phyloP scores from a whole-genome alignment of 1,284 basidiomycete genomes.

The Puccinia hordei region DNA sequence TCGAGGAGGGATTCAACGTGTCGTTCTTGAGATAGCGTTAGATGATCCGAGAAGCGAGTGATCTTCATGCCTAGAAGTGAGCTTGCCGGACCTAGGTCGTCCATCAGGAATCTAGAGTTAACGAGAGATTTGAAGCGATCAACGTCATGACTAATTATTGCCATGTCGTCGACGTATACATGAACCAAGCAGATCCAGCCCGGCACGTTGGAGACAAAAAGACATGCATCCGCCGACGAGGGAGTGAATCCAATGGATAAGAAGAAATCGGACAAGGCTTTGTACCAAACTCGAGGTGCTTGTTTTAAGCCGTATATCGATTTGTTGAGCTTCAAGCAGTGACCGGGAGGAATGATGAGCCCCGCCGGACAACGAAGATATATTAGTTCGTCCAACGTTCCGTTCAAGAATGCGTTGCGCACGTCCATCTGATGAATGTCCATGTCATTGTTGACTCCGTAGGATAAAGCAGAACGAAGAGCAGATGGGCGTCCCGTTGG shows the following conservation, averaged over 20 bases:
- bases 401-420: neutral
- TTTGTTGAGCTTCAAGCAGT: neutral
- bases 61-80: neutral
- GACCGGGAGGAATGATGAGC: neutral
- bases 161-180: neutral
- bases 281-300: conserved; percentile 9
- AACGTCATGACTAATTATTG: neutral
- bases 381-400: neutral
- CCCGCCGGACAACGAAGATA: neutral
- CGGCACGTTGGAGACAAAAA: neutral
- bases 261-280: neutral
- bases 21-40: neutral
- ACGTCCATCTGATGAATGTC: neutral
- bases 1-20: neutral
- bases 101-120: conserved; percentile 1
- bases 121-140: neutral
- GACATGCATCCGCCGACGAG: neutral
- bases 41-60: neutral
- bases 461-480: neutral
- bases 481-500: neutral
- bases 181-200: neutral
- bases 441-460: neutral
- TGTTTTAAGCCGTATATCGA: conserved; percentile 29
- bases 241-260: neutral
- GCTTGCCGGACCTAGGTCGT: neutral